Base-by-base conservation (phyloP, 75 land plant species). In the Pseudotsuga menziesii region DNA sequence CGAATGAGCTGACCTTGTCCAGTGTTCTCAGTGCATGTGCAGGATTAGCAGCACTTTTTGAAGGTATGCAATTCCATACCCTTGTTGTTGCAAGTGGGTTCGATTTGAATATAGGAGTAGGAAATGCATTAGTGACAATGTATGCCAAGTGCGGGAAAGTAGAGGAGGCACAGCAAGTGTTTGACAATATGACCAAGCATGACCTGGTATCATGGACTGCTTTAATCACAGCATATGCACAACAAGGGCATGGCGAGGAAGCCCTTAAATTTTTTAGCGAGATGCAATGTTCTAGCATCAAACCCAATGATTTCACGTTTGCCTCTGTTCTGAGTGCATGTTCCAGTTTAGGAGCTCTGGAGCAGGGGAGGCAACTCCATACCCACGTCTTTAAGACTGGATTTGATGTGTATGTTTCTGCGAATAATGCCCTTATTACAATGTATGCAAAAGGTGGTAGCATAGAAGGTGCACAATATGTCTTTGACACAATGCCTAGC, bases 141-240 rank as follows among this genome's bases (percentile, higher is more conserved):
- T 29, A 29, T 29, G 32, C 32, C 32, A 77, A 73, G 35, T 82
- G 83, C 36, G 83, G 83, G 15, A 76, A 77, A 41, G 2, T 73
- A 2, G 57, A 36, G 11, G 54, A 39, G n/a, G 83, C 83, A n/a
- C 58, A 52, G 27, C 22, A 73, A 29, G 75, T 77, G 17, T 82
- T 82, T 72, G 76, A 82, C 14, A 19, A 4, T 2, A 59, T 72
- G 58, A 23, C 62, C 4, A 59, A 62, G 9, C 8, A n/a, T 19
- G 60, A 82, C 73, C 27, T 77, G 36, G 64, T 77, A 4, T 76
- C 83, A 11, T 82, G 83, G 83, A 82, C 73, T 76, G 78, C 82
- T 1, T 56, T 81, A 69, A 19, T 78, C 4, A 58, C 27, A 14
- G 77, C 23, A 15, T 79, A 74, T 44, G 57, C 29, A 27, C 57